Evolutionary conservation across 164 flowering plant genomes (phyloP), one percentile per base, ranked within the genome.

Genomic region (Vitis riparia): DNA sequence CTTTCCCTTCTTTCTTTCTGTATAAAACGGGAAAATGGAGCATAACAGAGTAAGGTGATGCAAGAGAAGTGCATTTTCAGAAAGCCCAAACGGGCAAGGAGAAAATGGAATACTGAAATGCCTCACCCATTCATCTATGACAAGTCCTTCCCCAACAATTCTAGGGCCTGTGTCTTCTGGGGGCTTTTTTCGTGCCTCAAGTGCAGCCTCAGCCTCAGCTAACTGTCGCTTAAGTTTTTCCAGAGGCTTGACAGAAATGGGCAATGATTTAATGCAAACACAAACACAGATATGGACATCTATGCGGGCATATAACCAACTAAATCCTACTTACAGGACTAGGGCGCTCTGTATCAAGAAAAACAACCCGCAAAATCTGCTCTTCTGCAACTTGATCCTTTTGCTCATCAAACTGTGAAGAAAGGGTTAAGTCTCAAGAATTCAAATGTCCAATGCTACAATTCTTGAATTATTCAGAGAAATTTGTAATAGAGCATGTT

Each of bases 1-100:
- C 91, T 87, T 75, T 91, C 97, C 72, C 98, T 78, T 19, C 97
- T 73, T 52, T 91, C 98, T 79, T 91, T 92, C 98, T 92, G 62
- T 48, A 67, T 49, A 62, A 55, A 55, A 62, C 44, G 1, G 10
- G 5, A 70, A 50, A 60, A 69, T 2, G 1, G 49, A 56, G 32
- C 2, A 17, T 19, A 62, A 49, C 16, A 59, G 5, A 51, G 51
- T 15, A 10, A 67, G 68, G 13, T 5, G 56, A 59, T 51, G 17
- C 60, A 16, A 48, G 68, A 14, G 7, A 23, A 8, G n/a, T 15
- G 15, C 51, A 51, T 30, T 19, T 37, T 37, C 5, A 37, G 44
- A 37, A 58, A 62, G 19, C 12, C 5, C 50, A 63, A 15, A 3
- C 13, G 44, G 15, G 3, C 1, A 8, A 30, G 16, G 17, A 59